Percentiles rank a stretch among this genome's conserved stretches.
Conservation (phyloP, 2,329 filamentous ascomycete species). For the Samsoniella hepiali region DNA sequence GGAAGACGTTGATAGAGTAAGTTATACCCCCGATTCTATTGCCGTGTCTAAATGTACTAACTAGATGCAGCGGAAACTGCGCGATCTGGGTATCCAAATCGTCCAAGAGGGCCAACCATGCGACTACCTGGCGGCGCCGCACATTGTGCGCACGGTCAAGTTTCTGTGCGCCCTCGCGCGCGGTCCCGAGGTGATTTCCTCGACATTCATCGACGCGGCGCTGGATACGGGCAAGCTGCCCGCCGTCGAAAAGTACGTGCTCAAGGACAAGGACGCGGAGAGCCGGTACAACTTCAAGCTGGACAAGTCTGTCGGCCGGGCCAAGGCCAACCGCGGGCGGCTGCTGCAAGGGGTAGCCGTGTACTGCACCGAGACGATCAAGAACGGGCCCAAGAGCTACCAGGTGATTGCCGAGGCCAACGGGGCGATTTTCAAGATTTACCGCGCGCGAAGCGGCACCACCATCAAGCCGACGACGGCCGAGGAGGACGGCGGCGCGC, state of each 20-base stretch:
- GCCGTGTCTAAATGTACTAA: conserved; percentile 24
- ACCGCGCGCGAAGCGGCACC: conserved; percentile 68
- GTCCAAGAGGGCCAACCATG: conserved; percentile 72
- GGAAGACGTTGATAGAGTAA: conserved; percentile 78
- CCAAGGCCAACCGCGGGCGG: conserved; percentile 70
- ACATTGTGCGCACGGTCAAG: conserved; percentile 85
- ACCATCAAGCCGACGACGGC: conserved; percentile 63
- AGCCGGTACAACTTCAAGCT: conserved; percentile 67
- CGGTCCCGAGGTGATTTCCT: conserved; percentile 73
- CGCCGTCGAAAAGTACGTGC: conserved; percentile 60
- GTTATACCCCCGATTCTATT: conserved; percentile 30
- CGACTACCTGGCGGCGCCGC: conserved; percentile 83
- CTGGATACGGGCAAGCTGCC: conserved; percentile 66
- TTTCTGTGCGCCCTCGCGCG: conserved; percentile 85
- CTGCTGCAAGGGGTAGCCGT: conserved; percentile 74
- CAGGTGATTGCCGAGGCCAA: conserved; percentile 84
- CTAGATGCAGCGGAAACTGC: conserved; percentile 66
- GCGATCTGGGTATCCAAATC: conserved; percentile 77
- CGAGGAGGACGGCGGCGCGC: conserved; percentile 59
- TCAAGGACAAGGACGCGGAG: conserved; percentile 73
- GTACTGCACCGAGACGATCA: conserved; percentile 78
- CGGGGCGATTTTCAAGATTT: conserved; percentile 77
- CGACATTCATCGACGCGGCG: conserved; percentile 73
- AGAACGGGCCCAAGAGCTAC: conserved; percentile 80
- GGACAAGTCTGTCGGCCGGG: conserved; percentile 63